Conservation (phyloP, 73 alveolate species). For the Paramecium primaurelia region DNA sequence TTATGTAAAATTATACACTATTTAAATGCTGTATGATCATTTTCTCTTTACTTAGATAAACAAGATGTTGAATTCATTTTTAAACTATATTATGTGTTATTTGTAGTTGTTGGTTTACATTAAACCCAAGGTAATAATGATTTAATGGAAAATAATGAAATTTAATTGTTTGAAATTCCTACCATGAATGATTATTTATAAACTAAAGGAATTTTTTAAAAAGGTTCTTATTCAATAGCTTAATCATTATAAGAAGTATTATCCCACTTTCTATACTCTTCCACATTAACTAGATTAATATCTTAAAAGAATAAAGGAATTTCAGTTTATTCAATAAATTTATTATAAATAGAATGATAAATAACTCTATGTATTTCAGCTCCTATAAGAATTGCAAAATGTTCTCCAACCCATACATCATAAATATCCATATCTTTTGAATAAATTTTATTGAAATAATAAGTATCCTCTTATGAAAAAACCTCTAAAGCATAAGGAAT, state of each 20-base stretch:
- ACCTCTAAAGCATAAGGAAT: slow-evolving; percentile 24
- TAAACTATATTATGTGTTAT: not conserved
- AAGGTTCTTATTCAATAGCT: slow-evolving; percentile 30
- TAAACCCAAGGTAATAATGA: not conserved
- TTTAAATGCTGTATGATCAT: slow-evolving; percentile 35
- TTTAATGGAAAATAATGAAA: not conserved
- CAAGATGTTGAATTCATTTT: slow-evolving; percentile 12
- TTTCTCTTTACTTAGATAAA: not conserved
- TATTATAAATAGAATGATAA: slow-evolving; percentile 22
- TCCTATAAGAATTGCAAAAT: slow-evolving; percentile 10
- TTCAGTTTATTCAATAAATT: not conserved
- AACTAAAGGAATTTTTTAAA: not conserved
- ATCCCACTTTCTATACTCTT: not conserved
- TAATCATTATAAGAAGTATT: not conserved
- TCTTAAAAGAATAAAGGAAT: not conserved
- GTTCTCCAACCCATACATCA: slow-evolving; percentile 28
- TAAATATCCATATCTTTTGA: slow-evolving; percentile 14
- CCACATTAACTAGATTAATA: not conserved
- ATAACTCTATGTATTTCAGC: not conserved
- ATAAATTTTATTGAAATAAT: slow-evolving; percentile 33
- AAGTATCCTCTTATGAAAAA: not conserved
- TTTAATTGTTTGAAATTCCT: not conserved
- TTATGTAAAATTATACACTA: not conserved
- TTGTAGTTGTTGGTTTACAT: not conserved
- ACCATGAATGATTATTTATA: slow-evolving; percentile 42